phyloP scores from a whole-genome alignment of 495 filamentous ascomycete genomes.

The Xylaria longipes region DNA sequence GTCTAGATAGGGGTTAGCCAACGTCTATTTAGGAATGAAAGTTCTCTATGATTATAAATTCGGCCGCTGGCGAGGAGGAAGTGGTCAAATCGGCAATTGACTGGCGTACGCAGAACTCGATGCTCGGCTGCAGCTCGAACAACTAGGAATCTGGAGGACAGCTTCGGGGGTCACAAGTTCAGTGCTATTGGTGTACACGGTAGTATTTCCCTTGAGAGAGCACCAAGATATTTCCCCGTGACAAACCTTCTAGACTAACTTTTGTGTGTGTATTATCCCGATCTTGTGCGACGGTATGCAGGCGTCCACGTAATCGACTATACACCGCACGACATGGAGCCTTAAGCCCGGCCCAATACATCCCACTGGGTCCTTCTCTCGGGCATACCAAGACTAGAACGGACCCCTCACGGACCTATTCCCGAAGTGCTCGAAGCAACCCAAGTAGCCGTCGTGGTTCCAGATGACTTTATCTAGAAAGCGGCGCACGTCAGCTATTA shows the following conservation, averaged over 20 bases:
- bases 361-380: background rate
- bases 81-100: too few relatives aligned
- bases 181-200: background rate
- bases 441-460: conserved; percentile 39
- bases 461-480: conserved; percentile 37
- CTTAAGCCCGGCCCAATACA: background rate
- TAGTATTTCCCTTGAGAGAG: background rate
- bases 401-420: conserved; percentile 40
- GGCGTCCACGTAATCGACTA: conserved; percentile 6
- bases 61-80: too few relatives aligned
- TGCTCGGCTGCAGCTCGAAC: background rate
- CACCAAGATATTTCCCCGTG: background rate
- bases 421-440: conserved; percentile 39
- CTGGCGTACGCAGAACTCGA: background rate
- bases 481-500: background rate
- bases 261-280: background rate
- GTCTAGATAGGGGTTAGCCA: too few relatives aligned
- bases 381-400: conserved; percentile 25
- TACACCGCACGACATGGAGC: background rate
- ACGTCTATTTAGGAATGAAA: too few relatives aligned
- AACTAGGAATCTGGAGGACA: background rate
- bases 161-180: background rate
- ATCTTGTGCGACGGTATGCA: background rate
- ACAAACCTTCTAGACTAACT: background rate
- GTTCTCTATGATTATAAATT: too few relatives aligned